Percentiles rank a stretch among this genome's conserved stretches.
phyloP scores from a whole-genome alignment of 108 stramenopile genomes.

The Cyclotella atomus region DNA sequence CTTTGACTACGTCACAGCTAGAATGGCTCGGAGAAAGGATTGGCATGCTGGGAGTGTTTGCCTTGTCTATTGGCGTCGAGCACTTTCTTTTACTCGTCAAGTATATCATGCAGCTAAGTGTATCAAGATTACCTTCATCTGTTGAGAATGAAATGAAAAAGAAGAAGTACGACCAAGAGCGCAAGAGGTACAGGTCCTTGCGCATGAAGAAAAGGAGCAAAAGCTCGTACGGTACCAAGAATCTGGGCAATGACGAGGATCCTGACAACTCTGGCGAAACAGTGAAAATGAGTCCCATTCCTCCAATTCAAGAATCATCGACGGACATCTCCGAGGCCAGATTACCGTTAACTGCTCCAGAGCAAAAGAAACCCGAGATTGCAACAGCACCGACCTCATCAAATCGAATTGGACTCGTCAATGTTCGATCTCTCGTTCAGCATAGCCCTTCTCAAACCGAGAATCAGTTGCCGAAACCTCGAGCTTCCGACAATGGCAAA shows the following conservation, averaged over 20 bases:
- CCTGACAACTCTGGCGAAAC: constrained; percentile 12
- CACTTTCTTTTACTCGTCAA: constrained; percentile 90
- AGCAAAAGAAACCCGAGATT: neutral
- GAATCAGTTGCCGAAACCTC: no score
- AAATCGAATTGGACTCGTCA: constrained; percentile 1
- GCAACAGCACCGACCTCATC: constrained; percentile 7
- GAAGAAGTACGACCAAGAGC: constrained; percentile 66
- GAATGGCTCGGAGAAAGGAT: constrained; percentile 51
- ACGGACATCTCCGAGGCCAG: constrained; percentile 27
- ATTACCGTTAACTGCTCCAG: no score
- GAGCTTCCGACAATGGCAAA: no score
- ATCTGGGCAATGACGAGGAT: neutral
- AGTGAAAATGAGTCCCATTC: constrained; percentile 29
- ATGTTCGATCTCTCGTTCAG: neutral
- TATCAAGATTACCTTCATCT: constrained; percentile 63
- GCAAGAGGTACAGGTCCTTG: constrained; percentile 60
- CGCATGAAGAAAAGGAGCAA: constrained; percentile 69
- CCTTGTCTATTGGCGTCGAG: constrained; percentile 86
- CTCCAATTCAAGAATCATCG: constrained; percentile 43
- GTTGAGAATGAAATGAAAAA: constrained; percentile 74
- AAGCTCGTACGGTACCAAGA: constrained; percentile 29
- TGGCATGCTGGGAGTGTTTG: constrained; percentile 68
- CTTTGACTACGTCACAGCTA: constrained; percentile 81
- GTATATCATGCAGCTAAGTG: constrained; percentile 79
- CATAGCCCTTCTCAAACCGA: neutral